These are phyloP conservation scores for Thielaviopsis populi DNA, from an alignment of 2,329 filamentous ascomycete genomes.

Conservation along the genomic window DNA sequence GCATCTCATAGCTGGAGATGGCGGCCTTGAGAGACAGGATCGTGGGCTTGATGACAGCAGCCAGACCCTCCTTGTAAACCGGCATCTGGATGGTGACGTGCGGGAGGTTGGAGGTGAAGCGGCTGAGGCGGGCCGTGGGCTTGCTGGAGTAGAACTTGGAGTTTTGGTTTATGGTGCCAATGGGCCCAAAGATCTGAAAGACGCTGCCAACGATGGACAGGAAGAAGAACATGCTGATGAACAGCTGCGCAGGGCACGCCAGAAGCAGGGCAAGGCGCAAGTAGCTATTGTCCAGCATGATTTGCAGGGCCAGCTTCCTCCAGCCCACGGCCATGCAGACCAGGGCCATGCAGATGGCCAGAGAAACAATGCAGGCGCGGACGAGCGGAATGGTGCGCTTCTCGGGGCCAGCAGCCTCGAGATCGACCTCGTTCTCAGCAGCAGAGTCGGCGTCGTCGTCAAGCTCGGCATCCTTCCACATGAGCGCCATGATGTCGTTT, in stretches of 20 bases:
- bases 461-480: constrained; percentile 36
- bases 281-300: constrained; percentile 37
- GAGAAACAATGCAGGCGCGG: constrained; percentile 37
- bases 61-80: constrained; percentile 73
- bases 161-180: constrained; percentile 30
- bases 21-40: constrained; percentile 64
- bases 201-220: constrained; percentile 27
- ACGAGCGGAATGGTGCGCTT: constrained; percentile 38
- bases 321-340: constrained; percentile 42
- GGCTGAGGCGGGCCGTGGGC: constrained; percentile 23
- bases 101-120: constrained; percentile 35
- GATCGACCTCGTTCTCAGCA: constrained; percentile 30
- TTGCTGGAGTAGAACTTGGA: constrained; percentile 31
- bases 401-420: constrained; percentile 29
- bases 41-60: constrained; percentile 59
- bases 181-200: constrained; percentile 35
- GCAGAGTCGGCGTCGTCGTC: constrained; percentile 21
- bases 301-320: constrained; percentile 38
- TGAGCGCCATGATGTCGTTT: constrained; percentile 39
- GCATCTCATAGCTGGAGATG: constrained; percentile 61
- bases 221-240: constrained; percentile 40
- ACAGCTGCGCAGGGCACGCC: constrained; percentile 39
- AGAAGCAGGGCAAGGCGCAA: constrained; percentile 38
- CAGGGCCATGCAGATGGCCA: constrained; percentile 38
- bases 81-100: constrained; percentile 75